phyloP scores from a whole-genome alignment of 108 stramenopile species.

The Mediolabrus comicus region DNA sequence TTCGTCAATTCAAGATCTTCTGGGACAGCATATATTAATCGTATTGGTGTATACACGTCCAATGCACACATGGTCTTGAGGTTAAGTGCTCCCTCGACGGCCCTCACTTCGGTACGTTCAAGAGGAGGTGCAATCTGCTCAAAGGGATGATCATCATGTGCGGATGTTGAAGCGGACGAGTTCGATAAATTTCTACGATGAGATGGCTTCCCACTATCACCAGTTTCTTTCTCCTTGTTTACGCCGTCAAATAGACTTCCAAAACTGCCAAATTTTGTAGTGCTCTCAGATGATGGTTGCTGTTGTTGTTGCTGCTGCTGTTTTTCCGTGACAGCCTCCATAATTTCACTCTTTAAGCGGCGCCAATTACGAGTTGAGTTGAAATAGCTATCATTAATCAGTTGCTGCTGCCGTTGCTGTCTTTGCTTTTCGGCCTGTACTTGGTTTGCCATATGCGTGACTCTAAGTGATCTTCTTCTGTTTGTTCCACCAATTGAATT shows the following conservation, averaged over 20 bases:
- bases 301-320: conserved; percentile 23
- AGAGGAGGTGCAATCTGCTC: conserved; percentile 50
- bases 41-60: conserved; percentile 64
- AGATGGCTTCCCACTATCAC: background rate
- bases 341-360: conserved; percentile 47
- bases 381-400: conserved; percentile 5
- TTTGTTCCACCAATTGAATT: background rate
- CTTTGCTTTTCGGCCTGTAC: conserved; percentile 12
- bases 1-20: conserved; percentile 50
- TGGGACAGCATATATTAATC: conserved; percentile 49
- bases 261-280: background rate
- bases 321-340: conserved; percentile 41
- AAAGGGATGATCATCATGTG: background rate
- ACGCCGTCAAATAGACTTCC: background rate
- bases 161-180: background rate
- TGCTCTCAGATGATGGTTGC: background rate
- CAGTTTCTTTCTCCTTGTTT: background rate
- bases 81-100: conserved; percentile 56
- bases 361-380: conserved; percentile 36
- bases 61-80: conserved; percentile 61
- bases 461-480: background rate
- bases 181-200: background rate
- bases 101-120: conserved; percentile 41
- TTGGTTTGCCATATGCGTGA: conserved; percentile 24
- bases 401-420: background rate